Conservation (phyloP, 139 green algal species). For the Nannochloris sp. region DNA sequence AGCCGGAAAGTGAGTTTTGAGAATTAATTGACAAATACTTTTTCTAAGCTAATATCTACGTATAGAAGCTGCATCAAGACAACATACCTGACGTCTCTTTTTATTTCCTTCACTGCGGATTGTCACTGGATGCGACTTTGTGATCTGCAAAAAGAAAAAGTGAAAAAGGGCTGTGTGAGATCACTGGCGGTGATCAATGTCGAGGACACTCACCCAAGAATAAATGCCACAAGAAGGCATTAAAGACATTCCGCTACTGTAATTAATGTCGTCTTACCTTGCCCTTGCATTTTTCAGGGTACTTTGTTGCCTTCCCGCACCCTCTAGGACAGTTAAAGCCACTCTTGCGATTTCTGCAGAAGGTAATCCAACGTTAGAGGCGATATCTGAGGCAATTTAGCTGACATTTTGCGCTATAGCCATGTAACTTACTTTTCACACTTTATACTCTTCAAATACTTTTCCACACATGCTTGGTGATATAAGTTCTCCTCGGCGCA, state of each 20-base stretch:
- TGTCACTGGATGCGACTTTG: constrained; percentile 73
- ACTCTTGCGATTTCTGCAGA: constrained; percentile 76
- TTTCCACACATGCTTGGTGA: constrained; percentile 84
- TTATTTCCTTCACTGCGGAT: constrained; percentile 69
- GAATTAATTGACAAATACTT: background rate
- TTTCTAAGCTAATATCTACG: background rate
- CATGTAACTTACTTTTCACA: constrained; percentile 49
- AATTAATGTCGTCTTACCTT: constrained; percentile 59
- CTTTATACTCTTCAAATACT: constrained; percentile 61
- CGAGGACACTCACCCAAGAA: too few species aligned
- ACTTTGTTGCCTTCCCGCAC: constrained; percentile 61
- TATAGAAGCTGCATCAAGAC: background rate
- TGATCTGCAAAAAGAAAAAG: constrained; percentile 53
- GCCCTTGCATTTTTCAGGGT: constrained; percentile 56
- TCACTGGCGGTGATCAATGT: background rate
- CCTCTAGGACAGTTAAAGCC: constrained; percentile 83
- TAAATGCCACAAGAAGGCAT: too few species aligned
- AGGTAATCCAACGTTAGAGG: constrained; percentile 1
- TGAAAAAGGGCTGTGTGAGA: background rate
- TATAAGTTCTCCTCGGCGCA: constrained; percentile 59
- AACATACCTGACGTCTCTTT: constrained; percentile 47
- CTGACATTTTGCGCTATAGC: background rate
- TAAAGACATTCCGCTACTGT: too few species aligned
- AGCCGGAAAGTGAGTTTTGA: background rate
- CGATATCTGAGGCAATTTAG: background rate